Evolutionary conservation across 441 rosid genomes (phyloP).

Genomic region (Euphorbia schlechtendalii): DNA sequence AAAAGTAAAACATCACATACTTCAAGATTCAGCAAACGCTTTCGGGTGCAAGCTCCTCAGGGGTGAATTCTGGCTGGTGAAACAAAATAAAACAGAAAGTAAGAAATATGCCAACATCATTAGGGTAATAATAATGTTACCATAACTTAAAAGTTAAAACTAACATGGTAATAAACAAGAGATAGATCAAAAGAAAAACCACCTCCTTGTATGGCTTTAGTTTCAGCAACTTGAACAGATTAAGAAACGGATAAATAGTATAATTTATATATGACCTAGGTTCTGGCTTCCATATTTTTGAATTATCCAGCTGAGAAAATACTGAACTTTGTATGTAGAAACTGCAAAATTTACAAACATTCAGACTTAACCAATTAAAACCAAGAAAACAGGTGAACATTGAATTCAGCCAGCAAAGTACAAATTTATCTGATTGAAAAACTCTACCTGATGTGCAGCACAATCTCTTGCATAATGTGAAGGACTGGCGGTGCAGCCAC

Average conservation of each 20-base stretch:
- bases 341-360: constrained; percentile 29
- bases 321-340: constrained; percentile 52
- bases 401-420: background rate
- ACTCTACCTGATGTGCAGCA: constrained; percentile 49
- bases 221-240: constrained; percentile 43
- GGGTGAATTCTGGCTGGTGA: constrained; percentile 53
- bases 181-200: constrained; percentile 1
- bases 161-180: background rate
- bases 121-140: background rate
- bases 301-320: constrained; percentile 35
- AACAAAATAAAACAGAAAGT: background rate
- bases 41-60: constrained; percentile 50
- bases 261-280: constrained; percentile 36
- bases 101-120: background rate
- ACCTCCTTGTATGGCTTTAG: constrained; percentile 51
- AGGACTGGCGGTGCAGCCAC: constrained; percentile 44
- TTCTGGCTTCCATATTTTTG: constrained; percentile 45
- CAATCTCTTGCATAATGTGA: constrained; percentile 47
- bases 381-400: background rate
- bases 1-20: constrained; percentile 23
- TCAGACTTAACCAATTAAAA: background rate
- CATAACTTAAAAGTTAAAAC: background rate
- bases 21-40: constrained; percentile 37
- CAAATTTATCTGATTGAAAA: constrained; percentile 5
- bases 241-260: constrained; percentile 43